Evolutionary conservation across 169 alveolate species (phyloP), one percentile per base, ranked within the genome.

Genomic region (Plasmodium chabaudi): DNA sequence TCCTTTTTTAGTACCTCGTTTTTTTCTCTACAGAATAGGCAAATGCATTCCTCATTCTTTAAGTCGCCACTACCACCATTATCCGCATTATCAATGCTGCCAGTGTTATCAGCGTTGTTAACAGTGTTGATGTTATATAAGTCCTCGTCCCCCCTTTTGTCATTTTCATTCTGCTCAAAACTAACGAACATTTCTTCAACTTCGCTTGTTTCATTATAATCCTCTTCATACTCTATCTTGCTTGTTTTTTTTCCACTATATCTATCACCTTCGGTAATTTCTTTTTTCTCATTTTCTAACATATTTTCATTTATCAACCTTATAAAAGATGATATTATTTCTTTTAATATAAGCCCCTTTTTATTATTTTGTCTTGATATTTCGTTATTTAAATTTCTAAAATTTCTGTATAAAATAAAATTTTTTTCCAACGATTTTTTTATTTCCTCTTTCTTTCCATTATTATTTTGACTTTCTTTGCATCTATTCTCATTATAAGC

Each of bases 351-450:
- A 9, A 68, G 44, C 2, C 90, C 90, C 21, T 82, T 82, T 17
- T 53, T 34, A 47, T 68, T 69, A n/a, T 82, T 68, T 23, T 82
- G 90, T 82, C 86, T 5, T 25, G 90, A 68, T 17, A 82, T 23
- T 68, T 82, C 90, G 19, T 67, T 72, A 10, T 82, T 82, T 56
- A 82, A 51, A 55, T 82, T 82, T 82, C 69, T 67, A 68, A 82
- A 82, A 56, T 65, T 82, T 61, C 90, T 51, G 25, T 82, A 82
- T 70, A 82, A 34, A 9, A 39, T 56, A 7, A 82, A 53, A 68
- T 82, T 82, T 12, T 27, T 65, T 65, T 79, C 44, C 27, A 79
- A 42, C 23, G 23, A 67, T 19, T 9, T 3, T 5, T 61, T 69
- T 5, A 67, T 68, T 39, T 57, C 25, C 13, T 56, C 47, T 6